Base-by-base conservation (phyloP, 2,329 filamentous ascomycete genomes). In the Cladosporium sp. region DNA sequence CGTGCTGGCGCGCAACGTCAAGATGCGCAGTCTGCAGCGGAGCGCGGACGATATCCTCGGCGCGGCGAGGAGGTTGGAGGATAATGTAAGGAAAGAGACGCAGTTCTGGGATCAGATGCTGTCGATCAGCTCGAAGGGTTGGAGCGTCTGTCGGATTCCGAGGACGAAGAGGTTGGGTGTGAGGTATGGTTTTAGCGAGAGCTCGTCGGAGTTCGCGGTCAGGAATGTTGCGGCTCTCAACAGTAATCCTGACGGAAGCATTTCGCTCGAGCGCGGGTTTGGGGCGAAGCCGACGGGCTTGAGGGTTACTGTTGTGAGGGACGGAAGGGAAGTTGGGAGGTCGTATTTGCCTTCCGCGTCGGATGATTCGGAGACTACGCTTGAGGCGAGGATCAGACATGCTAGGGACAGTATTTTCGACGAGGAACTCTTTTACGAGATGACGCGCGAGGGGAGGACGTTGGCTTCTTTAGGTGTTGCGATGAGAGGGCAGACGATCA, bases 31-130 rank as follows among this genome's bases (percentile, higher is more conserved):
- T 40, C 82, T 96, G 58, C 84, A 87, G 60, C 80, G 81, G 29
- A 84, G 87, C 3, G 84, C 89, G 1, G 85, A 88, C 59, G 84
- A 84, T 30, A 79, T 96, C 18, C 72, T 89, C 12, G 78, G 82
- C 8, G 85, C 90, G 4, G 86, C 88, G 0, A 76, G 79, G 20
- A 79, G 88, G 36, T 71, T 99, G 11, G 81, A 89, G 59, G 80
- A 79, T 9, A 91, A 96, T 66, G 86, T 95, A 29, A 78, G 80
- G 8, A 81, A 83, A 24, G 93, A 99, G 72, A 85, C 84, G 2
- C 85, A 80, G 60, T 99, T 95, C 68, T 99, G 93, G 93, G 80
- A 86, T 50, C 86, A 95, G 60, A 80, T 97, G 2, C 73, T 95
- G 41, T 81, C 83, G 8, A 83, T 97, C 39, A 89, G 86, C 57